Evolutionary conservation across 2,329 filamentous ascomycete species (phyloP), one percentile per base, ranked within the genome.

Genomic region (Colletotrichum simmondsii): DNA sequence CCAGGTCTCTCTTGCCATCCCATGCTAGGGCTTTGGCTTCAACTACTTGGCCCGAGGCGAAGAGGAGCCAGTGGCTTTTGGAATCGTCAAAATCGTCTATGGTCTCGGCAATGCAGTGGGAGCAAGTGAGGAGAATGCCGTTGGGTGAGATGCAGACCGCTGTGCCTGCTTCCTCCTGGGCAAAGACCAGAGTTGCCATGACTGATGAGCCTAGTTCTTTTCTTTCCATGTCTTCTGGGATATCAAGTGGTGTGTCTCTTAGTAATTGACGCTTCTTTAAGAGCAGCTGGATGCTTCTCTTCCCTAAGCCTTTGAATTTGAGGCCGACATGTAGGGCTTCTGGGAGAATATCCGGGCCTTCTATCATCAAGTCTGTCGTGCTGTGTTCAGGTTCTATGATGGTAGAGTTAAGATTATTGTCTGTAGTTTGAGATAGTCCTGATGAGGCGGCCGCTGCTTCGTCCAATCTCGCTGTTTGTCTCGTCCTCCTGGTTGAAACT

Each of bases 91-190:
- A 79, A 10, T 85, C 82, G 1, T 79, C 76, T 5, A 75, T 73
- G 0, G 77, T 78, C 60, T 88, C 87, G 2, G 84, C 85, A 22
- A 88, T 78, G 74, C 87, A 89, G 72, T 89, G 87, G 0, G 87
- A 81, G 76, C 87, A 89, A 2, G 86, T 88, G 24, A 89, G 77
- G 5, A 88, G 75, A 53, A 87, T 79, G 5, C 87, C 87, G 3
- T 77, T 68, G 0, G 81, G 74, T 0, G 83, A 81, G 42, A 89
- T 84, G 74, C 86, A 88, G 2, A 89, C 82, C 0, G 87, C 87
- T 1, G 87, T 88, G 5, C 87, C 86, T 5, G 87, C 87, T 73
- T 87, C 83, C 30, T 85, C 77, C 72, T 87, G 85, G 0, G 85
- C 85, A 73, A 88, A 89, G 28, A 89, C 83, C 5, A 87, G 80